Evolutionary conservation across 352 stramenopile genomes (phyloP), one percentile per base, ranked within the genome.

Genomic region (Phytophthora foliorum): DNA sequence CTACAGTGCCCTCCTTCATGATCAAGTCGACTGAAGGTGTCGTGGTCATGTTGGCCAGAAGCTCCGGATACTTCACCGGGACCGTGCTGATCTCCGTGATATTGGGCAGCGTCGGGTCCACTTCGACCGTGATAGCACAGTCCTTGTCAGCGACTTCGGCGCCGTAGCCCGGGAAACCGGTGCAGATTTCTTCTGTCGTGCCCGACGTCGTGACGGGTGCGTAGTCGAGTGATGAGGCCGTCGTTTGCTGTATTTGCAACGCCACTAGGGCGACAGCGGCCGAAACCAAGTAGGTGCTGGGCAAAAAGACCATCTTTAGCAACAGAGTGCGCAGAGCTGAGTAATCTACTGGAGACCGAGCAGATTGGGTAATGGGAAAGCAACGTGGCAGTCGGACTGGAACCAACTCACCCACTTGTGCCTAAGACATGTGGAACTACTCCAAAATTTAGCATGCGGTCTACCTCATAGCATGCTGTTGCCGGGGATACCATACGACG

Each of bases 21-120:
- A 44, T 1, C 38, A 44, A 10, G 38, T 64, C 9, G 44, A 39
- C 44, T 7, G 44, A 19, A 1, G 57, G 57, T n/a, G 57, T 16
- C 16, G 16, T n/a, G 10, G 45, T 38, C 44, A n/a, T 34, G 31
- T 59, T 72, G 7, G 57, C 50, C 22, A 72, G 22, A 49, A 72
- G 41, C 11, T 50, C 21, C 21, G 50, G 24, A 24, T 67, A 36
- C 14, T 32, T 9, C 10, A 69, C 59, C 1, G 50, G 52, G 24
- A 67, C 61, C 2, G 22, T 46, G 4, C 11, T 36, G n/a, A 75
- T 32, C 4, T 46, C 25, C 6, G 54, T 60, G 25, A 51, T 27
- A 17, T 65, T 32, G 17, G 41, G 21, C 32, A 54, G 21, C 1
- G 39, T 58, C 3, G 61, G 41, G n/a, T 66, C 31, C 31, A 41